Evolutionary conservation across 257 asterid species (phyloP), one percentile per base, ranked within the genome.

Genomic region (Linaria vulgaris): DNA sequence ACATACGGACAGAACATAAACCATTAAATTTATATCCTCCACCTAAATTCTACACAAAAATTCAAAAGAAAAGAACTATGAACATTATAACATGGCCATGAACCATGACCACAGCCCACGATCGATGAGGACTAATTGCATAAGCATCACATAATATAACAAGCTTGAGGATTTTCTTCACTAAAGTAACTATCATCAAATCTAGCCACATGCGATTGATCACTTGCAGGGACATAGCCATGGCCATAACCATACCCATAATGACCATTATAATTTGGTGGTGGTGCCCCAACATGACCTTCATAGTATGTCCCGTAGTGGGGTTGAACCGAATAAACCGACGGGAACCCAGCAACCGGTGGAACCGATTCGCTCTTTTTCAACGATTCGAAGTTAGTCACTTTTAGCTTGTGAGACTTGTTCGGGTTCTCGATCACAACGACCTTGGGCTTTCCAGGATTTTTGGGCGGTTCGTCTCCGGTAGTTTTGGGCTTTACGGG

Each of bases 151-250:
- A 83, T 83, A 69, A 85, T 73, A 14, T 79, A 69, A 69, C 95
- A 86, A 5, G 68, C 65, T 55, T 66, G 68, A n/a, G 83, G 77
- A 24, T 83, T 79, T 21, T 86, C 95, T 15, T 86, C 95, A 49
- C 75, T 71, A 5, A 78, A 78, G 55, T 76, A 82, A 71, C 63
- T 66, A 30, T 79, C 91, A 20, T 81, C n/a, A n/a, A n/a, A 64
- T 56, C 79, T 64, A 61, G 52, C 59, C 45, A 70, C 82, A 9
- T 67, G 69, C 0, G 9, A 3, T 68, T 73, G 72, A 0, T 69
- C 70, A 70, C 79, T 69, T 14, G 59, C 72, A n/a, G n/a, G n/a
- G n/a, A n/a, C n/a, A n/a, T n/a, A n/a, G n/a, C n/a, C n/a, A 12
- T 48, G 15, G 8, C 79, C 74, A 21, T 61, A 64, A 4, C 76